Conservation (phyloP, 2,329 filamentous ascomycete species). For the Colletotrichum trifolii region DNA sequence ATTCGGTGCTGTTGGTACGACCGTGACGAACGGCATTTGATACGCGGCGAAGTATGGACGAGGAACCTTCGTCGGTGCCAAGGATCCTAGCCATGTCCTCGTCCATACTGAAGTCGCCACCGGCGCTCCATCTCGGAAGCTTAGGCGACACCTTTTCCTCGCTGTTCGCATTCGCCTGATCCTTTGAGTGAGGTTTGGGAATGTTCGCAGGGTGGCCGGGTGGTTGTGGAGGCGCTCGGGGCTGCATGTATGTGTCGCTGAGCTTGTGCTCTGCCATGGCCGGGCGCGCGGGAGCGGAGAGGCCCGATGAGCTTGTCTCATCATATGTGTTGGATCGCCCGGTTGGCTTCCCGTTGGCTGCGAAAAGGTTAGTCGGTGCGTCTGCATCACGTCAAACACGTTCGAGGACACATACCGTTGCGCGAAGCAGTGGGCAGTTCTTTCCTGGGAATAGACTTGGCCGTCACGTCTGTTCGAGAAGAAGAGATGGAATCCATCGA, state of each 20-base stretch:
- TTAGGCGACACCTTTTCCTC: constrained; percentile 70
- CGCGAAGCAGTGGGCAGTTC: constrained; percentile 63
- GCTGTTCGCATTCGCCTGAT: constrained; percentile 56
- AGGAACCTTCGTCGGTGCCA: constrained; percentile 78
- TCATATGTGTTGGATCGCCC: constrained; percentile 40
- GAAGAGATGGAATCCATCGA: constrained; percentile 57
- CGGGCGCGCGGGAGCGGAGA: constrained; percentile 41
- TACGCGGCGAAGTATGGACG: constrained; percentile 86
- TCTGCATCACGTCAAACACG: constrained; percentile 36
- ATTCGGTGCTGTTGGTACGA: constrained; percentile 83
- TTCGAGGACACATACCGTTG: constrained; percentile 52
- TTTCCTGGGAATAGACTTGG: constrained; percentile 71
- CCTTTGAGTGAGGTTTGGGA: constrained; percentile 55
- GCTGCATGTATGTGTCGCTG: constrained; percentile 68
- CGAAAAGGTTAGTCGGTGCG: constrained; percentile 37
- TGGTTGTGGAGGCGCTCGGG: constrained; percentile 65
- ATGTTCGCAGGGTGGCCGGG: constrained; percentile 52
- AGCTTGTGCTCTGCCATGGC: constrained; percentile 53
- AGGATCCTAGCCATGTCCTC: constrained; percentile 94
- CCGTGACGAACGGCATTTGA: constrained; percentile 96
- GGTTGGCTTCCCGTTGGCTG: constrained; percentile 50
- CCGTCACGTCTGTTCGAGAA: constrained; percentile 50
- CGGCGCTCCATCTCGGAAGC: constrained; percentile 79
- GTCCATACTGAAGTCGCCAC: constrained; percentile 92
- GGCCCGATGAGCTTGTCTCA: constrained; percentile 37